A percentile compares a stretch with the other conserved stretches of the same genome.
phyloP scores from a whole-genome alignment of 164 flowering plant species.

The Akebia trifoliata region DNA sequence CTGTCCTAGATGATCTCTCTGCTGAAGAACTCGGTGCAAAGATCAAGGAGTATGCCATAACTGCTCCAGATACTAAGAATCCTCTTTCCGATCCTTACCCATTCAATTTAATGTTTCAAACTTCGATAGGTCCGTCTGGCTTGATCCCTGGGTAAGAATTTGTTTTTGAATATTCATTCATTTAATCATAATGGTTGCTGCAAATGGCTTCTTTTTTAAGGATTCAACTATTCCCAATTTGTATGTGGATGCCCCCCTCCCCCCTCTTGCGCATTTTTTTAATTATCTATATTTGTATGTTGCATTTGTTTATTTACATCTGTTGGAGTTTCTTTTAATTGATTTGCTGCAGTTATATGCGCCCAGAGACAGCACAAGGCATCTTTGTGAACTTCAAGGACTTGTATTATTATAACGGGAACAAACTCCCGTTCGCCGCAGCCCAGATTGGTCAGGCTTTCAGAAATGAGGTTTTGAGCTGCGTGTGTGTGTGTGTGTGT shows the following conservation, averaged over 20 bases:
- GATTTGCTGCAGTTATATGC: conserved; percentile 85
- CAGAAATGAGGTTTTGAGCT: conserved; percentile 74
- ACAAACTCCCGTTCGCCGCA: conserved; percentile 97
- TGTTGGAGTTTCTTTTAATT: too few species aligned
- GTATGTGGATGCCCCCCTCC: too few species aligned
- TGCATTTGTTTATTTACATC: too few species aligned
- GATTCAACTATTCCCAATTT: too few species aligned
- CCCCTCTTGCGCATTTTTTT: too few species aligned
- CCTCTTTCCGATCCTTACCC: conserved; percentile 90
- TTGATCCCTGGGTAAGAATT: conserved; percentile 57
- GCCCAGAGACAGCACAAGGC: conserved; percentile 99
- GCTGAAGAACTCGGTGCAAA: conserved; percentile 80
- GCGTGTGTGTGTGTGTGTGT: too few species aligned
- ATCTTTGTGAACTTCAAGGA: conserved; percentile 95
- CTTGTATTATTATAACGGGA: conserved; percentile 92
- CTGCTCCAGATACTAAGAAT: conserved; percentile 88
- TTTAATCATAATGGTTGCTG: too few species aligned
- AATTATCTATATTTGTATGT: too few species aligned
- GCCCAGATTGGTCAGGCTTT: conserved; percentile 99
- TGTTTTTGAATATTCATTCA: neutral
- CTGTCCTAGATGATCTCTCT: conserved; percentile 75
- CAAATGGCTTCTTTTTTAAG: too few species aligned
- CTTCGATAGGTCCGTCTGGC: conserved; percentile 93
- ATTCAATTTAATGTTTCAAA: conserved; percentile 91
- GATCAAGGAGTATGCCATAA: conserved; percentile 80